These are phyloP conservation scores for Xylariaceae sp. DNA, from an alignment of 2,329 filamentous ascomycete species.

Conservation along the genomic window DNA sequence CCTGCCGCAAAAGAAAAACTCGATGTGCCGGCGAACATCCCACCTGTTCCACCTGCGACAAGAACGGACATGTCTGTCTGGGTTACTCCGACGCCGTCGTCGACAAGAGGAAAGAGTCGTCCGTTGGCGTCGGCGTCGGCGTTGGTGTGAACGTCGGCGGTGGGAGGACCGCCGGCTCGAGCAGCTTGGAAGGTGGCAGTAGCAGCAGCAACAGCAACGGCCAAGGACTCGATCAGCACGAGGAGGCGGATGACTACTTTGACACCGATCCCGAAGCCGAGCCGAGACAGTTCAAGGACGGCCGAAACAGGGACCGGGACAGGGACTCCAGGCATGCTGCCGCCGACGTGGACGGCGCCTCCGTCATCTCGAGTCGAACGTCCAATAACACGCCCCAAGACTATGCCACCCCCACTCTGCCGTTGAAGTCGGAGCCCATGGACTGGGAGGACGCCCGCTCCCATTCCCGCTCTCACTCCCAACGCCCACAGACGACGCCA, in stretches of 20 bases:
- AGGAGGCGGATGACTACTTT: constrained; percentile 36
- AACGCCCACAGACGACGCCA: constrained; percentile 25
- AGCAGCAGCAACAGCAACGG: constrained; percentile 8
- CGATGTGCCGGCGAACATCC: constrained; percentile 70
- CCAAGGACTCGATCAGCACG: constrained; percentile 31
- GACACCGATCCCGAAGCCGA: constrained; percentile 32
- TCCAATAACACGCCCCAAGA: constrained; percentile 27
- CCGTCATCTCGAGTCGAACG: constrained; percentile 22
- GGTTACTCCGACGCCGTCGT: constrained; percentile 56
- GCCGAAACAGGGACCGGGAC: constrained; percentile 22
- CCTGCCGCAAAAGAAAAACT: constrained; percentile 71
- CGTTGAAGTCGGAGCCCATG: constrained; percentile 29
- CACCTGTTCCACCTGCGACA: constrained; percentile 65
- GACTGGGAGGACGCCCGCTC: constrained; percentile 31
- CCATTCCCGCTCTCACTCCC: constrained; percentile 14
- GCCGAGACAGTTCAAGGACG: constrained; percentile 23
- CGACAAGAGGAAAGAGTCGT: constrained; percentile 40
- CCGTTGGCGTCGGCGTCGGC: constrained; percentile 12
- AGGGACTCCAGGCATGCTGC: background rate
- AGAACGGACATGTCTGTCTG: constrained; percentile 63
- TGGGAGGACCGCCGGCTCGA: too few relatives aligned
- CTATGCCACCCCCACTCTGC: constrained; percentile 22
- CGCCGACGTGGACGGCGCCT: constrained; percentile 25
- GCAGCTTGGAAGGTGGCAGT: too few relatives aligned
- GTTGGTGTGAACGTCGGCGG: constrained; percentile 6